Base-by-base conservation (phyloP, 177 flowering plant genomes). In the Vitis hybrid region DNA sequence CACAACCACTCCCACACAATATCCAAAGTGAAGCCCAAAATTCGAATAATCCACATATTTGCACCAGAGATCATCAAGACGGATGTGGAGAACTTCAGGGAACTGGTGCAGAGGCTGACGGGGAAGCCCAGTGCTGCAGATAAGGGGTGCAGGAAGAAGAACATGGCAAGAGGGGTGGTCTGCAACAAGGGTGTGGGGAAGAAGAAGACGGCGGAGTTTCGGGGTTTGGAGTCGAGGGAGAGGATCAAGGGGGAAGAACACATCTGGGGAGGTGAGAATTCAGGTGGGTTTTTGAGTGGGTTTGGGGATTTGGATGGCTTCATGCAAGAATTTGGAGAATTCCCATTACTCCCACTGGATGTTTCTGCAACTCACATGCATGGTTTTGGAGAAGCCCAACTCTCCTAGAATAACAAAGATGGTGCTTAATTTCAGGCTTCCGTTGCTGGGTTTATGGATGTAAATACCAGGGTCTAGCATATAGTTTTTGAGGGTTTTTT, bases 51-150 rank as follows among this genome's bases (percentile, higher is more conserved):
- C 69, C 98, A 94, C 88, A 82, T 92, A 72, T 92, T 82, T 72
- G 93, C 98, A 45, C 98, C 98, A 8, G 91, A 92, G 83, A 88
- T 94, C 82, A 94, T 94, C 83, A 88, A 94, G 76, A 92, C 98
- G 15, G 98, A 92, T 68, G 95, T 78, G 0, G 93, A 80, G 0
- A 89, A 91, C 70, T 94, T 94, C 74, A 64, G 97, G 48, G 97
- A 89, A 62, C 86, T 94, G 12, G 98, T 94, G 10, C 98, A 94
- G 50, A 77, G 93, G 52, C 91, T 94, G 74, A 94, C 98, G 0
- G 98, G 98, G 23, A 92, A 89, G 60, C 94, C 98, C 1, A 18
- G 45, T 10, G 13, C 50, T 45, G 63, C 56, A 26, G 64, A 64
- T 10, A 68, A 40, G 62, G 52, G 73, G 71, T 64, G 51, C 45